These are phyloP conservation scores for Parastagonospora nodorum DNA, from an alignment of 2,329 filamentous ascomycete genomes.

Conservation along the genomic window DNA sequence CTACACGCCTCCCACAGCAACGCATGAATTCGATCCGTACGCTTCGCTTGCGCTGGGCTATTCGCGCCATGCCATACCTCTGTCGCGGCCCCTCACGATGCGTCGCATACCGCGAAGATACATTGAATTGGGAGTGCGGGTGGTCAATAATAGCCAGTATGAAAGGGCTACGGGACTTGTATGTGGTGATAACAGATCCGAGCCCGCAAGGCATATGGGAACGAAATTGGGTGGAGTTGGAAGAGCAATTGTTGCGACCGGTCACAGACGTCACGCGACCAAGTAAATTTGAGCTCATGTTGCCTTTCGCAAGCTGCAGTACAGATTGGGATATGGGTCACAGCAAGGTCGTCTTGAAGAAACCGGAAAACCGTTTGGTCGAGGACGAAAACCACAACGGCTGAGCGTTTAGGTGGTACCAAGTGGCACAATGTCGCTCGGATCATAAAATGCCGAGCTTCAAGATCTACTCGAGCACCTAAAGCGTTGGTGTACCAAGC, in stretches of 20 bases:
- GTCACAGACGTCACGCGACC: conserved; percentile 26
- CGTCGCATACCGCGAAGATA: conserved; percentile 43
- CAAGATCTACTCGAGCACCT: too few relatives aligned
- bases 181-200: conserved; percentile 35
- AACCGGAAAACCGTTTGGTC: conserved; percentile 10
- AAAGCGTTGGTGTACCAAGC: too few relatives aligned
- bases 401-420: too few relatives aligned
- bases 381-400: background rate
- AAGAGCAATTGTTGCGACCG: conserved; percentile 28
- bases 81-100: conserved; percentile 24
- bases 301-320: conserved; percentile 38
- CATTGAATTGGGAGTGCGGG: conserved; percentile 37
- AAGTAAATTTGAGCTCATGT: conserved; percentile 26
- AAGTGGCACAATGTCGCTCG: too few relatives aligned
- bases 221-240: conserved; percentile 33
- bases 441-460: too few relatives aligned
- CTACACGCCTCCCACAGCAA: conserved; percentile 28
- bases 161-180: conserved; percentile 30
- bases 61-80: conserved; percentile 41
- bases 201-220: conserved; percentile 38
- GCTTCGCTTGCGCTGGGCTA: conserved; percentile 38
- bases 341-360: conserved; percentile 23
- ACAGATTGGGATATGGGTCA: conserved; percentile 33
- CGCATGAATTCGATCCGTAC: conserved; percentile 35
- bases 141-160: conserved; percentile 37